phyloP scores from a whole-genome alignment of 2,329 filamentous ascomycete genomes.

The Ascochyta viciae-villosae region DNA sequence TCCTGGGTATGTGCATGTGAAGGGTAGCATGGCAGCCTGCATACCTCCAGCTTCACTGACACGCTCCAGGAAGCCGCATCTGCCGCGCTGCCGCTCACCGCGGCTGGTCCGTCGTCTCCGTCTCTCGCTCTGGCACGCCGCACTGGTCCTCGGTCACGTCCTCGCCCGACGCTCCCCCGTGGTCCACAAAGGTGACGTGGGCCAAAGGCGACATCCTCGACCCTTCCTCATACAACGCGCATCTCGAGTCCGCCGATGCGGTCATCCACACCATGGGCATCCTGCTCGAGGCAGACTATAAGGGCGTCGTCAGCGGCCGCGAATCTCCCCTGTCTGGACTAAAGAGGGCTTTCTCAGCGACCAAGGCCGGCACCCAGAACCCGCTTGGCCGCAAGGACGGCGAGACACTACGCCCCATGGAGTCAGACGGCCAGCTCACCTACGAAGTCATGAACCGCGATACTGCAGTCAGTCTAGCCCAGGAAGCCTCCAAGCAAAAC shows the following conservation, averaged over 20 bases:
- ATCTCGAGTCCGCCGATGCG: constrained; percentile 78
- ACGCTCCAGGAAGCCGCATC: constrained; percentile 70
- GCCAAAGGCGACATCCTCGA: constrained; percentile 86
- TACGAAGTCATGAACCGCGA: constrained; percentile 99
- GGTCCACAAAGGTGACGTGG: constrained; percentile 86
- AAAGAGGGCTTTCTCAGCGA: constrained; percentile 75
- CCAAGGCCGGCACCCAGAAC: constrained; percentile 69
- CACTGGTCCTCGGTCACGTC: constrained; percentile 82
- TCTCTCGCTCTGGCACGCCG: constrained; percentile 94
- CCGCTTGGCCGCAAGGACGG: constrained; percentile 69
- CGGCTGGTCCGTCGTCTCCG: constrained; percentile 90
- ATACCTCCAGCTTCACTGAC: too few species aligned
- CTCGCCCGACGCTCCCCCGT: constrained; percentile 73
- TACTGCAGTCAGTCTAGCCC: constrained; percentile 80
- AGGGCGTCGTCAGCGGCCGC: constrained; percentile 82
- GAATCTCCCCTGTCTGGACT: constrained; percentile 84
- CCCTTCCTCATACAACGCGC: constrained; percentile 77
- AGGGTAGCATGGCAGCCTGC: too few species aligned
- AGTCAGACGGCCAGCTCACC: constrained; percentile 78
- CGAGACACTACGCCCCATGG: constrained; percentile 67
- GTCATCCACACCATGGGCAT: constrained; percentile 97
- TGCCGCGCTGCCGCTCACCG: constrained; percentile 86
- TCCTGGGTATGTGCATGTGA: constrained; percentile 66
- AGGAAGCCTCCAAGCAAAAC: constrained; percentile 71
- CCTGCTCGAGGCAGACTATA: constrained; percentile 96